Evolutionary conservation across 768 basidiomycete genomes (phyloP).

Genomic region (Xanthoconium purpureum): DNA sequence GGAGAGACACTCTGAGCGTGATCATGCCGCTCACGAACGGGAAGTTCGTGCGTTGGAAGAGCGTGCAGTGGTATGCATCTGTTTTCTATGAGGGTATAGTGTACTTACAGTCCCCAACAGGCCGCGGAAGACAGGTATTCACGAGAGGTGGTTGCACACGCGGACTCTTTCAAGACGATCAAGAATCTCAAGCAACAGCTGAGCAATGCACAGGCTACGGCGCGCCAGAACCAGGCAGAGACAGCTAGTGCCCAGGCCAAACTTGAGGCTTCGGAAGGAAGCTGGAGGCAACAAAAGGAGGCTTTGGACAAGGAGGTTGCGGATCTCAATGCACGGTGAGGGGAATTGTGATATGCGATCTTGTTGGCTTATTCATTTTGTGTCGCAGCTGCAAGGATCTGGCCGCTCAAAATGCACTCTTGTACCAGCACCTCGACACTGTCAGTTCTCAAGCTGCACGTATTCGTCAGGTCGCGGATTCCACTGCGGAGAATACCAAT

Average conservation of each 20-base stretch:
- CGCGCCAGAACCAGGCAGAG: conserved; percentile 56
- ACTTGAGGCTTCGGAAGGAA: conserved; percentile 63
- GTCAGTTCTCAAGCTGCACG: conserved; percentile 79
- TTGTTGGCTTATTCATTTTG: neutral
- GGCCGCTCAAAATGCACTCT: conserved; percentile 65
- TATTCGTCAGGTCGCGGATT: conserved; percentile 69
- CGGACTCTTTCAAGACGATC: conserved; percentile 75
- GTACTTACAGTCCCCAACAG: conserved; percentile 27
- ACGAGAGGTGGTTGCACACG: conserved; percentile 80
- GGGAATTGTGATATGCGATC: neutral
- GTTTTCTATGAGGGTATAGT: neutral
- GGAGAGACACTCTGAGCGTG: conserved; percentile 63
- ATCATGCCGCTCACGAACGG: conserved; percentile 59
- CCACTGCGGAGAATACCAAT: conserved; percentile 38
- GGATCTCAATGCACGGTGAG: conserved; percentile 69
- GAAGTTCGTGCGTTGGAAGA: conserved; percentile 67
- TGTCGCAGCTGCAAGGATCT: conserved; percentile 65
- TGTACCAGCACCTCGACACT: conserved; percentile 82
- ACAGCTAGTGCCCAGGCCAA: conserved; percentile 78
- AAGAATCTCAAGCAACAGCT: conserved; percentile 65
- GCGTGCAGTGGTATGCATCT: conserved; percentile 55
- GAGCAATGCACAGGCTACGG: conserved; percentile 44
- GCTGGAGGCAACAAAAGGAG: conserved; percentile 79
- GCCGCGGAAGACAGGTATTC: conserved; percentile 80
- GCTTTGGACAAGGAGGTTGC: conserved; percentile 73